Conservation (phyloP, 139 green algal genomes). For the Spirogloea muscicola region DNA sequence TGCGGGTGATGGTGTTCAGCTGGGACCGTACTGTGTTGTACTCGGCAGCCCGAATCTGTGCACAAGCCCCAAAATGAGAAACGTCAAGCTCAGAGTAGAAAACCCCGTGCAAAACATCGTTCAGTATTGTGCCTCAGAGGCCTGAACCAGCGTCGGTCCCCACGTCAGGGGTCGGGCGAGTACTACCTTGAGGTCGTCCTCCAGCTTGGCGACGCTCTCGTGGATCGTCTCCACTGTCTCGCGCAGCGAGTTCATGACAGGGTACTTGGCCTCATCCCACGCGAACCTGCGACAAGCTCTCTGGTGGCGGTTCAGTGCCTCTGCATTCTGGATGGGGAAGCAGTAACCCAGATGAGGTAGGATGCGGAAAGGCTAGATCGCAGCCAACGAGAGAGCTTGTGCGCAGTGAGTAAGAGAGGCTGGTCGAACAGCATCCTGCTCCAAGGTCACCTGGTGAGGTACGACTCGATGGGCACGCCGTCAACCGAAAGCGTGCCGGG, state of each 20-base stretch:
- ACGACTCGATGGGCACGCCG: slow-evolving; percentile 63
- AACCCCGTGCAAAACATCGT: too few species aligned
- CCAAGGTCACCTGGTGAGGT: slow-evolving; percentile 58
- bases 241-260: slow-evolving; percentile 69
- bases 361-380: too few species aligned
- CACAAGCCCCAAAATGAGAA: too few species aligned
- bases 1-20: slow-evolving; percentile 68
- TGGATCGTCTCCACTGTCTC: slow-evolving; percentile 87
- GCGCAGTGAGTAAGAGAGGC: neutral
- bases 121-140: too few species aligned
- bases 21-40: slow-evolving; percentile 77
- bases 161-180: too few species aligned
- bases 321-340: too few species aligned
- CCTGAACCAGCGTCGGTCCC: too few species aligned
- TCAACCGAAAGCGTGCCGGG: slow-evolving; percentile 57
- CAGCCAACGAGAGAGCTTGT: neutral
- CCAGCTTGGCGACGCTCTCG: slow-evolving; percentile 78
- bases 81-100: too few species aligned
- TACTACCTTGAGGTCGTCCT: slow-evolving; percentile 95
- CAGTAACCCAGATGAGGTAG: too few species aligned
- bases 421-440: neutral
- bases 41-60: slow-evolving; percentile 61
- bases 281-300: too few species aligned
- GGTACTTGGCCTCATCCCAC: slow-evolving; percentile 98
- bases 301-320: too few species aligned